These are phyloP conservation scores for Trametes coccinea DNA, from an alignment of 768 basidiomycete species.

Conservation along the genomic window DNA sequence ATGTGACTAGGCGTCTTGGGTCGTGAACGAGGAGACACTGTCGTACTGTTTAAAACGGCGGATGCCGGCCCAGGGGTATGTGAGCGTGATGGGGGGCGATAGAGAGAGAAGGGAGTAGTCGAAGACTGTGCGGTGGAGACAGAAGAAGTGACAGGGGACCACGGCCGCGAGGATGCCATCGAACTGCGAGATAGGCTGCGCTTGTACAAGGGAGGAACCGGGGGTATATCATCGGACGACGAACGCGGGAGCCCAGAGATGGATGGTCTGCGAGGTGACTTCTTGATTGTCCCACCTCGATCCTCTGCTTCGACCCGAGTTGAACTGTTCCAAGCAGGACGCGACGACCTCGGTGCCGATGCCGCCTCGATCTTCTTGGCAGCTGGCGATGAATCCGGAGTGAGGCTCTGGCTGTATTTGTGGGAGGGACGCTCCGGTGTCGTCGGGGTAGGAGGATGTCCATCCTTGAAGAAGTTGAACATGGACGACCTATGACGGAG, in stretches of 20 bases:
- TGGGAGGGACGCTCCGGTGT: conserved; percentile 63
- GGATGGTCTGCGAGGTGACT: conserved; percentile 49
- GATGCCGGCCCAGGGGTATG: conserved; percentile 47
- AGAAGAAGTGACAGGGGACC: conserved; percentile 75
- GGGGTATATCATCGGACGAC: conserved; percentile 32
- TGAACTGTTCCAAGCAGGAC: conserved; percentile 74
- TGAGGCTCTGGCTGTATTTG: conserved; percentile 70
- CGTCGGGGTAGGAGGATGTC: conserved; percentile 43
- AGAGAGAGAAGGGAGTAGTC: conserved; percentile 48
- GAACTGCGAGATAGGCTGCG: conserved; percentile 74
- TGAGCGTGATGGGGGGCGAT: conserved; percentile 53
- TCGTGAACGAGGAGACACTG: conserved; percentile 61
- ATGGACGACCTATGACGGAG: conserved; percentile 67
- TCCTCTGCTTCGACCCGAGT: conserved; percentile 69
- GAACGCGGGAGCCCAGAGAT: conserved; percentile 20
- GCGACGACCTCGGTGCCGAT: conserved; percentile 41
- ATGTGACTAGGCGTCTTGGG: conserved; percentile 82
- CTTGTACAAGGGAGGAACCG: conserved; percentile 44
- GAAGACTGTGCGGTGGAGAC: conserved; percentile 69
- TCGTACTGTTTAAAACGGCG: conserved; percentile 12
- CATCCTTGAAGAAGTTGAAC: conserved; percentile 48
- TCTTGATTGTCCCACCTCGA: conserved; percentile 46
- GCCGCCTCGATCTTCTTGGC: conserved; percentile 38
- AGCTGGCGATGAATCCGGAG: conserved; percentile 66
- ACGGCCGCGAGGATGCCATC: conserved; percentile 76